A percentile compares a stretch with the other conserved stretches of the same genome.
Evolutionary conservation across 768 basidiomycete species (phyloP).

Genomic region (Pseudohyphozyma bogoriensis): DNA sequence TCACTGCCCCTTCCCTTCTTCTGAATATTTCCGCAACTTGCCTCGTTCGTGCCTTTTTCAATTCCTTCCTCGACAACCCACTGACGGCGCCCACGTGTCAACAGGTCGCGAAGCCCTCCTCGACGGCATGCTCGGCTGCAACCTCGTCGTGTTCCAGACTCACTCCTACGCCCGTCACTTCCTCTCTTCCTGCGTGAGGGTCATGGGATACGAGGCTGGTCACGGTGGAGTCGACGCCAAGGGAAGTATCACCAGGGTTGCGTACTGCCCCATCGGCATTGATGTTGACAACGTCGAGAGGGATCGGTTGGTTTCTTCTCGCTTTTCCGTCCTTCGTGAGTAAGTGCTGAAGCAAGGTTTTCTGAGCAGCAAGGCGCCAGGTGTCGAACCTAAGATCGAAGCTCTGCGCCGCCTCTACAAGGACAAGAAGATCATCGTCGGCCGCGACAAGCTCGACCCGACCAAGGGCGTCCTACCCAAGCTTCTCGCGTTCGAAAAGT

Average conservation of each 20-base stretch:
- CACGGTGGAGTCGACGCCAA: slow-evolving; percentile 59
- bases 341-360: neutral
- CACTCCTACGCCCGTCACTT: slow-evolving; percentile 95
- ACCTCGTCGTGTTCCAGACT: slow-evolving; percentile 93
- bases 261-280: slow-evolving; percentile 89
- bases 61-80: neutral
- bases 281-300: slow-evolving; percentile 79
- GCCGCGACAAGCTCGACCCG: slow-evolving; percentile 94
- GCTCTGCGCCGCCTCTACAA: slow-evolving; percentile 74
- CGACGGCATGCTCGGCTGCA: slow-evolving; percentile 95
- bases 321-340: neutral
- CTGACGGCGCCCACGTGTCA: slow-evolving; percentile 3
- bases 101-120: slow-evolving; percentile 79
- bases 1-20: slow-evolving; percentile 95
- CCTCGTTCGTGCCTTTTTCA: slow-evolving; percentile 52
- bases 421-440: slow-evolving; percentile 97
- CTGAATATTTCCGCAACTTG: slow-evolving; percentile 87
- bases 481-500: slow-evolving; percentile 91
- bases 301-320: slow-evolving; percentile 45
- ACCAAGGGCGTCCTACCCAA: slow-evolving; percentile 97
- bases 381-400: slow-evolving; percentile 80
- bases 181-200: slow-evolving; percentile 83
- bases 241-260: slow-evolving; percentile 65
- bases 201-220: slow-evolving; percentile 85
- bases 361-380: slow-evolving; percentile 39